phyloP scores from a whole-genome alignment of 2,329 filamentous ascomycete species.

The Calonectria multiphialidica region DNA sequence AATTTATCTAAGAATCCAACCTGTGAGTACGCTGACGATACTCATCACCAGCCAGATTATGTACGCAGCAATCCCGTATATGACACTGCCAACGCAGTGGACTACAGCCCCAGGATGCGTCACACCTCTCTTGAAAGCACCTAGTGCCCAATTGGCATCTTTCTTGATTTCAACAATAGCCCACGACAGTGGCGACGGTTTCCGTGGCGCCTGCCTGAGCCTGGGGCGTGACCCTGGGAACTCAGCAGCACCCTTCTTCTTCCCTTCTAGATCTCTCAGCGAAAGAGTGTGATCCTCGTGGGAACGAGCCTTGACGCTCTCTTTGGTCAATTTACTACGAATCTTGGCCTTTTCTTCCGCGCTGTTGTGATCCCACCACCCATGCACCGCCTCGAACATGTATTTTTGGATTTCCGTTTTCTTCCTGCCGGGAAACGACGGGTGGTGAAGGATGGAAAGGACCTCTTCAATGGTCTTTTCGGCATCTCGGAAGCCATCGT shows the following conservation, averaged over 20 bases:
- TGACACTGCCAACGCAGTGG: conserved; percentile 15
- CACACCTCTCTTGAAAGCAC: conserved; percentile 27
- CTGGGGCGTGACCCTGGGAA: conserved; percentile 44
- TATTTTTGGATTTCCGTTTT: conserved; percentile 80
- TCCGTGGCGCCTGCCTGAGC: conserved; percentile 32
- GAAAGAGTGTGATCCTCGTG: conserved; percentile 46
- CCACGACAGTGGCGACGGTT: conserved; percentile 40
- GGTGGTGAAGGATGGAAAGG: conserved; percentile 85
- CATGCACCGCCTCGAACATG: conserved; percentile 85
- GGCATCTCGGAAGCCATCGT: conserved; percentile 62
- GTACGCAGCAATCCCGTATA: conserved; percentile 18
- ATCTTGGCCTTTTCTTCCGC: conserved; percentile 35
- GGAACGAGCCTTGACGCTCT: conserved; percentile 40
- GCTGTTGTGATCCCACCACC: conserved; percentile 74
- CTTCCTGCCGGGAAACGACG: conserved; percentile 76
- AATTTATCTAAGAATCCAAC: background rate
- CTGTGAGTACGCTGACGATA: background rate
- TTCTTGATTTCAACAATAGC: conserved; percentile 31
- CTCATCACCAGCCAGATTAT: background rate
- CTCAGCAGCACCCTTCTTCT: conserved; percentile 38
- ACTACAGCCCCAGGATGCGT: conserved; percentile 32
- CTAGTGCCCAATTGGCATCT: conserved; percentile 35
- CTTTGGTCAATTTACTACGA: conserved; percentile 40
- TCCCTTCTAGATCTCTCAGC: conserved; percentile 38
- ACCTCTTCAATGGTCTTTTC: conserved; percentile 83